Conservation (phyloP, 1,284 basidiomycete genomes). For the Rugiboletus extremiorientalis region DNA sequence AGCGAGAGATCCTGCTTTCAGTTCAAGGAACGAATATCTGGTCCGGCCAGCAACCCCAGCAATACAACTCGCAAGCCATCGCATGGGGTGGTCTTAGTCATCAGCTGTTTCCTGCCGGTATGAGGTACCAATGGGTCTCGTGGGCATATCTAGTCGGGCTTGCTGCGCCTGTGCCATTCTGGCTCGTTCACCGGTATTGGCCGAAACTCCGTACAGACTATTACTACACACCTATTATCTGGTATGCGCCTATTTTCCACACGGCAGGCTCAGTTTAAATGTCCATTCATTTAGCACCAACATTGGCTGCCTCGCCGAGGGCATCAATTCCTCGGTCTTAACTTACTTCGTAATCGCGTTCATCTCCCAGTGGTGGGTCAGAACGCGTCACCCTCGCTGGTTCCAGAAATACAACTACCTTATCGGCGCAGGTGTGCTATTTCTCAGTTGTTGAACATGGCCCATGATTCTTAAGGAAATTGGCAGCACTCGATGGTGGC, state of each 20-base stretch:
- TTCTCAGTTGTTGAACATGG: not conserved
- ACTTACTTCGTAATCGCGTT: slow-evolving; percentile 48
- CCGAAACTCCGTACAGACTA: slow-evolving; percentile 44
- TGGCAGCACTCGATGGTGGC: slow-evolving; percentile 55
- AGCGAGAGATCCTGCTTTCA: slow-evolving; percentile 49
- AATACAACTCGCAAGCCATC: slow-evolving; percentile 62
- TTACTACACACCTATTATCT: slow-evolving; percentile 46
- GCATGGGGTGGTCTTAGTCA: slow-evolving; percentile 66
- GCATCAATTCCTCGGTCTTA: slow-evolving; percentile 46
- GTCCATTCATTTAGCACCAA: slow-evolving; percentile 21
- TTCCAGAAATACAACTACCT: slow-evolving; percentile 52
- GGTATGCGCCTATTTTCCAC: slow-evolving; percentile 24
- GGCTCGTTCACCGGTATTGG: slow-evolving; percentile 47
- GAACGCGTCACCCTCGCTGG: slow-evolving; percentile 57
- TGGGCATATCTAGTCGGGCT: slow-evolving; percentile 57
- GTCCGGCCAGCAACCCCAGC: slow-evolving; percentile 58
- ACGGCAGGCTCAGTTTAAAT: not conserved
- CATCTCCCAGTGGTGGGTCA: slow-evolving; percentile 56
- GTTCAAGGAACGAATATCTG: slow-evolving; percentile 57
- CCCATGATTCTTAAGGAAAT: not conserved
- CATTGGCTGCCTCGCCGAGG: slow-evolving; percentile 43
- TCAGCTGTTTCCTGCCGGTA: slow-evolving; percentile 52
- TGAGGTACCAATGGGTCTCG: slow-evolving; percentile 58
- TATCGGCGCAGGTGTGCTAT: slow-evolving; percentile 39
- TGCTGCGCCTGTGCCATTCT: slow-evolving; percentile 54